phyloP scores from a whole-genome alignment of 1,284 basidiomycete species.

The Pyrrhoderma lamaoense region DNA sequence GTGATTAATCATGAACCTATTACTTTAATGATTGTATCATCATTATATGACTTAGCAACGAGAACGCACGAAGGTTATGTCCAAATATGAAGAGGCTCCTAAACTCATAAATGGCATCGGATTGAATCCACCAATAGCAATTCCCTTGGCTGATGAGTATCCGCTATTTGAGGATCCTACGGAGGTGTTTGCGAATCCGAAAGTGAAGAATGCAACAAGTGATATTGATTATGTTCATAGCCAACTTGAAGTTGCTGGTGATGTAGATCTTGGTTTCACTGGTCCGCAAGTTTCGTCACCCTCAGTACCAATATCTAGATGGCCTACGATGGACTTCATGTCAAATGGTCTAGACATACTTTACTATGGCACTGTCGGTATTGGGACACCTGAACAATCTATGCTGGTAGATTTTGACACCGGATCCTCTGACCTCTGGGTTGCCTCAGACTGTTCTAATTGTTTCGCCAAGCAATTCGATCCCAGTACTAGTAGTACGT shows the following conservation, averaged over 20 bases:
- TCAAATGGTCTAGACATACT: conserved; percentile 36
- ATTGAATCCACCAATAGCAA: conserved; percentile 28
- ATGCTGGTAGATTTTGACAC: conserved; percentile 50
- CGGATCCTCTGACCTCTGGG: conserved; percentile 54
- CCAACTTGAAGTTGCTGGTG: conserved; percentile 13
- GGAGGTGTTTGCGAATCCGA: too few species aligned
- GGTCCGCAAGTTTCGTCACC: conserved; percentile 17
- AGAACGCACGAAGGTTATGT: conserved; percentile 27
- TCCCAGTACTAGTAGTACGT: conserved; percentile 35
- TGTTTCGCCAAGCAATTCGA: conserved; percentile 37
- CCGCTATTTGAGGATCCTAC: conserved; percentile 20
- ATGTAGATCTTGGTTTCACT: neutral
- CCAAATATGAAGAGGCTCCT: conserved; percentile 33
- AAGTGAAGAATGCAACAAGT: too few species aligned
- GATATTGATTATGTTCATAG: too few species aligned
- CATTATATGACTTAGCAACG: conserved; percentile 22
- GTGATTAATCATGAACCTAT: too few species aligned
- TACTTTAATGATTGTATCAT: too few species aligned
- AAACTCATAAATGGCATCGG: conserved; percentile 31
- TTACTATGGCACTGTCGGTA: conserved; percentile 41
- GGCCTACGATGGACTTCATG: conserved; percentile 36
- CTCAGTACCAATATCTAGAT: conserved; percentile 18
- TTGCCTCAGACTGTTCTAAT: conserved; percentile 34
- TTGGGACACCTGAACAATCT: conserved; percentile 42
- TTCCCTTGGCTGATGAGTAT: conserved; percentile 24